These are phyloP conservation scores for Nidula microcarpa DNA, from an alignment of 768 basidiomycete genomes.

Conservation along the genomic window DNA sequence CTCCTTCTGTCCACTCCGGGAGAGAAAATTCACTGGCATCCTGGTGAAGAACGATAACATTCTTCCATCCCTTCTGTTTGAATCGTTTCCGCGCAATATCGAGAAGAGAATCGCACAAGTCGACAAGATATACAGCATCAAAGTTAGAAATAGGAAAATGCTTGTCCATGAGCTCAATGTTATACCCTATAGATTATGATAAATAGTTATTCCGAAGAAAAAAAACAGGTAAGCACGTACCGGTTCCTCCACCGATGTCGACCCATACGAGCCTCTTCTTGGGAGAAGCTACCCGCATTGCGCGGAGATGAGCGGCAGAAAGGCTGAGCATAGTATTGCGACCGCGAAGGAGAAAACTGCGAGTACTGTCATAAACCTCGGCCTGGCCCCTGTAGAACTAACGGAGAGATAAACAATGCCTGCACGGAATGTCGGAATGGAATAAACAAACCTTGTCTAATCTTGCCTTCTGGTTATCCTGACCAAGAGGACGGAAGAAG, in stretches of 20 bases:
- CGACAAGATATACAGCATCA: constrained; percentile 68
- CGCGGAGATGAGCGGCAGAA: constrained; percentile 57
- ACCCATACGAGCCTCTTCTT: constrained; percentile 64
- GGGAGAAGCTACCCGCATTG: constrained; percentile 35
- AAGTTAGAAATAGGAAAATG: constrained; percentile 55
- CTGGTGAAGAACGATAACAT: constrained; percentile 68
- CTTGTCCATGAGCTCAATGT: constrained; percentile 71
- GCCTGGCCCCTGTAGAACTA: constrained; percentile 71
- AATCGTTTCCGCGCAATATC: constrained; percentile 70
- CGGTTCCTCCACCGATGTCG: constrained; percentile 76
- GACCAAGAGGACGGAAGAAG: constrained; percentile 39
- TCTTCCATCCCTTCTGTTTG: constrained; percentile 63
- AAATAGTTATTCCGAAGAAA: background rate
- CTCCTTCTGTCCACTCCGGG: constrained; percentile 50
- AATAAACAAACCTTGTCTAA: constrained; percentile 35
- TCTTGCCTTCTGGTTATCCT: constrained; percentile 36
- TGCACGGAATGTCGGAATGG: background rate
- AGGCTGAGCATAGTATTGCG: constrained; percentile 70
- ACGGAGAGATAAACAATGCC: background rate
- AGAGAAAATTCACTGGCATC: constrained; percentile 68
- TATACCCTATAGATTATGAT: constrained; percentile 27
- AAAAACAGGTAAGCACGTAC: constrained; percentile 16
- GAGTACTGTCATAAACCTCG: constrained; percentile 68
- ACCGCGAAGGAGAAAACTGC: constrained; percentile 59
- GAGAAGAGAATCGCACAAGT: constrained; percentile 69